These are phyloP conservation scores for Yarrowia sp. DNA, from an alignment of 805 yeast species.

Conservation along the genomic window DNA sequence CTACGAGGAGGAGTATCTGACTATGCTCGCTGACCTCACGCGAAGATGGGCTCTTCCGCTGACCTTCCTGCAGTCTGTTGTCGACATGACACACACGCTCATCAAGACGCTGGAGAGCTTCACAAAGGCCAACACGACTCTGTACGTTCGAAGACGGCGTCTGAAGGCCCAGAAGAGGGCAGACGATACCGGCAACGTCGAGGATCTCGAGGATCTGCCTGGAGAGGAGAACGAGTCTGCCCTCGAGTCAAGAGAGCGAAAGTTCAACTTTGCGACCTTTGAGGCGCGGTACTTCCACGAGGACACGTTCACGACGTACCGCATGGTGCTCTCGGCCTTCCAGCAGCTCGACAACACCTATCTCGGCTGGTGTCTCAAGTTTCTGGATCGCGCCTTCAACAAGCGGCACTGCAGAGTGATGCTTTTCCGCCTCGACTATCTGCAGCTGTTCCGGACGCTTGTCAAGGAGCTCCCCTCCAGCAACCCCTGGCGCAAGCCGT, in stretches of 20 bases:
- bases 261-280: constrained; percentile 47
- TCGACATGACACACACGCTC: constrained; percentile 63
- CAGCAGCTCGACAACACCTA: not conserved
- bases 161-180: constrained; percentile 37
- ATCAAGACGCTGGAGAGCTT: constrained; percentile 66
- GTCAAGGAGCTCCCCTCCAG: constrained; percentile 49
- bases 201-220: constrained; percentile 30
- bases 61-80: constrained; percentile 55
- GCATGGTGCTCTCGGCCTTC: constrained; percentile 29
- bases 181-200: constrained; percentile 29
- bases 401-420: constrained; percentile 53
- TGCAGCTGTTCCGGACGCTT: constrained; percentile 55
- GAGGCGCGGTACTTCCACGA: constrained; percentile 53
- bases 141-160: constrained; percentile 50
- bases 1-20: constrained; percentile 59
- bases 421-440: constrained; percentile 70
- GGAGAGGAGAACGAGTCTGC: constrained; percentile 37
- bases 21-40: constrained; percentile 57
- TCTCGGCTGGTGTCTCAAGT: constrained; percentile 17
- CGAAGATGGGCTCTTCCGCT: constrained; percentile 63
- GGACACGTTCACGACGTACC: constrained; percentile 48
- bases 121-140: constrained; percentile 53
- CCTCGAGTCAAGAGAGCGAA: constrained; percentile 45
- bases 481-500: constrained; percentile 51
- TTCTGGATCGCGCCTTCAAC: constrained; percentile 15